A percentile compares a stretch with the other conserved stretches of the same genome.
Evolutionary conservation across 257 asterid species (phyloP).

Genomic region (Solanum gracilifrons): DNA sequence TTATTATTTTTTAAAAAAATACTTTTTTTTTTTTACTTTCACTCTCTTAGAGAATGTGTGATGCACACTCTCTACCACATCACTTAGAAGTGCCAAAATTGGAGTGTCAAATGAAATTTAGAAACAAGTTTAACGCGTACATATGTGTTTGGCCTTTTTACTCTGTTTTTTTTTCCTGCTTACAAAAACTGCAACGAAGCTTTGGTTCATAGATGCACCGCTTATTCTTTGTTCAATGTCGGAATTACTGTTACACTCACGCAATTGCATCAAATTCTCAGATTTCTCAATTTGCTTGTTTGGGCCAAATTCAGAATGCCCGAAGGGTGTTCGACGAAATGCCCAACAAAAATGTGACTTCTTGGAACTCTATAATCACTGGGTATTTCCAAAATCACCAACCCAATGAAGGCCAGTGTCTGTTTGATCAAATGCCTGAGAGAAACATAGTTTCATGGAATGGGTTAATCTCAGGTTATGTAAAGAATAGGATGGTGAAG

Average conservation of each 20-base stretch:
- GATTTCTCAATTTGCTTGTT: conserved; percentile 35
- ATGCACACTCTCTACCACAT: too few species aligned
- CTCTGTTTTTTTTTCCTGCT: not conserved
- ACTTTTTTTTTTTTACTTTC: too few species aligned
- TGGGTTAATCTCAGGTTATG: conserved; percentile 61
- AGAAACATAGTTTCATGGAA: conserved; percentile 71
- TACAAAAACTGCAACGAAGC: not conserved
- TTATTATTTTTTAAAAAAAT: too few species aligned
- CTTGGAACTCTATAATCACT: conserved; percentile 64
- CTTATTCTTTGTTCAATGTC: not conserved
- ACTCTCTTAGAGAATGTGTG: too few species aligned
- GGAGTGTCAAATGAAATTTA: too few species aligned
- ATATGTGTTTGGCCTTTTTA: too few species aligned
- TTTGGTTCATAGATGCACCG: not conserved
- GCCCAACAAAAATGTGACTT: conserved; percentile 30
- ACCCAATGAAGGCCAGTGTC: conserved; percentile 35
- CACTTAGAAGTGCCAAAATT: too few species aligned
- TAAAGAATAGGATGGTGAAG: conserved; percentile 46
- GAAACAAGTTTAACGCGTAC: too few species aligned
- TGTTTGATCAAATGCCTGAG: conserved; percentile 59
- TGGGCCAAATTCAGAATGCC: conserved; percentile 51
- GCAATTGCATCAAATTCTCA: conserved; percentile 29
- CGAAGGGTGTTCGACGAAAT: conserved; percentile 41
- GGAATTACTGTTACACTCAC: conserved; percentile 19
- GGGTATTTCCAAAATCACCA: conserved; percentile 43